phyloP scores from a whole-genome alignment of 129 eudicot species.

The Flaveria bidentis region DNA sequence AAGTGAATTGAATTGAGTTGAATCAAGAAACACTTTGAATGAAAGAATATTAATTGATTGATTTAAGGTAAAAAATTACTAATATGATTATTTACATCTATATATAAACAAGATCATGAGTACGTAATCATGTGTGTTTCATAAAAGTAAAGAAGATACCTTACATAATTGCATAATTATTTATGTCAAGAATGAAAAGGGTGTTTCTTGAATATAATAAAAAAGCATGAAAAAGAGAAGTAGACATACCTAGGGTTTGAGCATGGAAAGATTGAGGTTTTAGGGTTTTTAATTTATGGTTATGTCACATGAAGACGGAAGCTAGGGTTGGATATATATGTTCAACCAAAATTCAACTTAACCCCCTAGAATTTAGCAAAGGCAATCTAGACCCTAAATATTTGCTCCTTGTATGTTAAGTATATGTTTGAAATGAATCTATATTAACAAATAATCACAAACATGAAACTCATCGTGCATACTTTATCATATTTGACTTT shows the following conservation, averaged over 20 bases:
- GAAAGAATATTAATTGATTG: slow-evolving; percentile 43
- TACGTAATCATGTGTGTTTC: slow-evolving; percentile 17
- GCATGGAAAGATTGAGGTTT: slow-evolving; percentile 41
- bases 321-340: slow-evolving; percentile 20
- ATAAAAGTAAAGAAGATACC: slow-evolving; percentile 26
- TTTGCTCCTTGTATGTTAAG: slow-evolving; percentile 2
- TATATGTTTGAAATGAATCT: background rate
- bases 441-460: background rate
- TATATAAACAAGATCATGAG: slow-evolving; percentile 38
- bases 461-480: background rate
- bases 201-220: slow-evolving; percentile 41
- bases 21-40: slow-evolving; percentile 30
- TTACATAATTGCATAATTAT: slow-evolving; percentile 28
- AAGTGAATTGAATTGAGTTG: too few species aligned
- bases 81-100: slow-evolving; percentile 30
- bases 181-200: slow-evolving; percentile 37
- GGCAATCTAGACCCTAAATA: slow-evolving; percentile 30
- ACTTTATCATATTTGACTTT: too few species aligned
- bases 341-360: slow-evolving; percentile 37
- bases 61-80: slow-evolving; percentile 39
- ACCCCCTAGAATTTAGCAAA: slow-evolving; percentile 35
- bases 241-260: slow-evolving; percentile 37
- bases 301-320: slow-evolving; percentile 39
- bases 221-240: slow-evolving; percentile 32
- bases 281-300: slow-evolving; percentile 38